These are phyloP conservation scores for Nicotiana rustica DNA, from an alignment of 305 asterid species.

Conservation along the genomic window DNA sequence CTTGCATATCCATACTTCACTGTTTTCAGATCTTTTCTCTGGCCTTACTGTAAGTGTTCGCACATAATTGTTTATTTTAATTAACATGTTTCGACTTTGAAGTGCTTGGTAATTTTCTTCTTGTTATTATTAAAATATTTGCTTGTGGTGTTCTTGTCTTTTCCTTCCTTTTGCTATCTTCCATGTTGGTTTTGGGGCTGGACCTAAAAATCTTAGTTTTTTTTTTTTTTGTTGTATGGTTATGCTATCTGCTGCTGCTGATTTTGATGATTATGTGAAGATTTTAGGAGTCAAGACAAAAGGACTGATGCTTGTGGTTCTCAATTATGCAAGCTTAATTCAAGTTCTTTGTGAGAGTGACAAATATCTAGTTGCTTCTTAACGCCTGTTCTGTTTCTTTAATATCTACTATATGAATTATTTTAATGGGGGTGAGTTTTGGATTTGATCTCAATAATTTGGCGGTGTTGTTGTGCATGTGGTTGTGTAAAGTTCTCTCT, in stretches of 20 bases:
- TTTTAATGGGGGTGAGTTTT: background rate
- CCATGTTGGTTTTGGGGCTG: background rate
- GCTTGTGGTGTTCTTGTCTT: background rate
- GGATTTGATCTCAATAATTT: background rate
- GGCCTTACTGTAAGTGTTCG: background rate
- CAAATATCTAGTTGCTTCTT: background rate
- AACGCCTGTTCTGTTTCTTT: background rate
- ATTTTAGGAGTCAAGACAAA: too few species aligned
- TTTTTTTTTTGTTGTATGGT: background rate
- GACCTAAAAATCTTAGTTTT: background rate
- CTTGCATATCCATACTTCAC: slow-evolving; percentile 9
- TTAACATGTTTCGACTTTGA: slow-evolving; percentile 7
- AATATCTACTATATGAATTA: background rate
- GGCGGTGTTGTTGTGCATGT: slow-evolving; percentile 24
- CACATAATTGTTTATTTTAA: background rate
- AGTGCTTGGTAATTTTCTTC: slow-evolving; percentile 11
- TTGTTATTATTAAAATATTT: background rate
- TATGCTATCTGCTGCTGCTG: background rate
- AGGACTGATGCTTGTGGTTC: background rate
- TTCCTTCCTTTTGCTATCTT: background rate
- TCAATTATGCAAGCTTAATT: slow-evolving; percentile 12
- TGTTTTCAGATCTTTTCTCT: background rate
- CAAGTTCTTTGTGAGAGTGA: slow-evolving; percentile 9
- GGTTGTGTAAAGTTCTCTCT: slow-evolving; percentile 17
- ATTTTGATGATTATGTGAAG: background rate